phyloP scores from a whole-genome alignment of 225 moss, liverwort and hornwort genomes.

The Polytrichum commune region DNA sequence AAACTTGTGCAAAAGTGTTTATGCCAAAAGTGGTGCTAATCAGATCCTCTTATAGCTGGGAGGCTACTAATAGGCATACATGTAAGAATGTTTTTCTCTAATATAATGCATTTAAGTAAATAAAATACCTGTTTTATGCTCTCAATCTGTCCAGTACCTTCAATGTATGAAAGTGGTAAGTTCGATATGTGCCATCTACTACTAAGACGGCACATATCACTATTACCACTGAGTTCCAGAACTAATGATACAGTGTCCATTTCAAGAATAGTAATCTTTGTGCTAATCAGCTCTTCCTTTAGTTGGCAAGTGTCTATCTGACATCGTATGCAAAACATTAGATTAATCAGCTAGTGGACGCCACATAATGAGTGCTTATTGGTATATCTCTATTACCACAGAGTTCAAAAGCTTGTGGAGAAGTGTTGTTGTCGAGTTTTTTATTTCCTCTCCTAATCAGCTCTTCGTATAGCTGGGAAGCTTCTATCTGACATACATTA shows the following conservation, averaged over 20 bases:
- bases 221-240: constrained; percentile 34
- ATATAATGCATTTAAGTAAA: too few relatives aligned
- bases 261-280: constrained; percentile 13
- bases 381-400: neutral
- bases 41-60: constrained; percentile 17
- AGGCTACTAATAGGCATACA: constrained; percentile 14
- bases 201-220: too few relatives aligned
- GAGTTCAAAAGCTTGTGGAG: constrained; percentile 7
- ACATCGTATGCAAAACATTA: neutral
- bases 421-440: too few relatives aligned
- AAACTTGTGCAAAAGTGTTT: neutral
- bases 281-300: constrained; percentile 20
- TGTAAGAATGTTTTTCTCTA: neutral
- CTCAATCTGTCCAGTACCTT: too few relatives aligned
- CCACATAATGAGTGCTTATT: constrained; percentile 1
- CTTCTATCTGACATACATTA: too few relatives aligned
- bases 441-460: too few relatives aligned
- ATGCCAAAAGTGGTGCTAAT: constrained; percentile 2
- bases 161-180: too few relatives aligned
- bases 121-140: too few relatives aligned
- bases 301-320: constrained; percentile 20
- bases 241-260: constrained; percentile 23
- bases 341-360: too few relatives aligned
- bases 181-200: too few relatives aligned
- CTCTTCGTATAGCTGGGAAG: too few relatives aligned